phyloP scores from a whole-genome alignment of 192 early-diverging fungal genomes.

The Jimgerdemannia flammicorona region DNA sequence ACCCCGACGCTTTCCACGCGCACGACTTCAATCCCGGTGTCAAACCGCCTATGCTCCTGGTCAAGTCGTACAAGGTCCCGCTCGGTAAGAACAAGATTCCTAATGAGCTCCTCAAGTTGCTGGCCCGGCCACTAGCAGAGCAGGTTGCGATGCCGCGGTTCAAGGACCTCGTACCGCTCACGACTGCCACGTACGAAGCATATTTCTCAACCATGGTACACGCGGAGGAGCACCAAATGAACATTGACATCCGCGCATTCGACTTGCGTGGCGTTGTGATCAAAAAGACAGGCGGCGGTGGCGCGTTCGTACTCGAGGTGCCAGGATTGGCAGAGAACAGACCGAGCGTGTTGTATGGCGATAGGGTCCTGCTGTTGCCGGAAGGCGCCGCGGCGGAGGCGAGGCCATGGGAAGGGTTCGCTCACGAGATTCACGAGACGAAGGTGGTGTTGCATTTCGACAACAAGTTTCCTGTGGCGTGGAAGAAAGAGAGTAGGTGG shows the following conservation, averaged over 20 bases:
- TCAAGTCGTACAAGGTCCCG: too few species aligned
- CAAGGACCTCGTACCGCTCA: not conserved
- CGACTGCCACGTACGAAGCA: constrained; percentile 23
- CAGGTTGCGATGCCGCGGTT: not conserved
- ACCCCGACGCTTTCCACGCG: too few species aligned
- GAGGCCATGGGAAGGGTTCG: not conserved
- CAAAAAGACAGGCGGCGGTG: constrained; percentile 10
- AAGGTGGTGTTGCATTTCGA: not conserved
- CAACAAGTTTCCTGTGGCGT: not conserved
- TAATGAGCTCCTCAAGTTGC: too few species aligned
- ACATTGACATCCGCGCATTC: constrained; percentile 27
- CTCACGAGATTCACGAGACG: not conserved
- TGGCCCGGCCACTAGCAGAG: not conserved
- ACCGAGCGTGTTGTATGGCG: constrained; percentile 26
- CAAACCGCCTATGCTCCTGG: too few species aligned
- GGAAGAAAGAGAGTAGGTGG: constrained; percentile 22
- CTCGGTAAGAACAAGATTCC: too few species aligned
- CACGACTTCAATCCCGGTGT: too few species aligned
- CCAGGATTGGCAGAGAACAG: constrained; percentile 25
- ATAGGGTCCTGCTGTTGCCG: constrained; percentile 7
- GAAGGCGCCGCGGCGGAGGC: too few species aligned
- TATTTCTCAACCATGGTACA: constrained; percentile 24
- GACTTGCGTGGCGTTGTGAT: constrained; percentile 28
- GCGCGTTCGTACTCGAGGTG: constrained; percentile 29
- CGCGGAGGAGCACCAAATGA: constrained; percentile 23